Evolutionary conservation across 2,329 filamentous ascomycete species (phyloP).

Genomic region (Stemphylium lycopersici): DNA sequence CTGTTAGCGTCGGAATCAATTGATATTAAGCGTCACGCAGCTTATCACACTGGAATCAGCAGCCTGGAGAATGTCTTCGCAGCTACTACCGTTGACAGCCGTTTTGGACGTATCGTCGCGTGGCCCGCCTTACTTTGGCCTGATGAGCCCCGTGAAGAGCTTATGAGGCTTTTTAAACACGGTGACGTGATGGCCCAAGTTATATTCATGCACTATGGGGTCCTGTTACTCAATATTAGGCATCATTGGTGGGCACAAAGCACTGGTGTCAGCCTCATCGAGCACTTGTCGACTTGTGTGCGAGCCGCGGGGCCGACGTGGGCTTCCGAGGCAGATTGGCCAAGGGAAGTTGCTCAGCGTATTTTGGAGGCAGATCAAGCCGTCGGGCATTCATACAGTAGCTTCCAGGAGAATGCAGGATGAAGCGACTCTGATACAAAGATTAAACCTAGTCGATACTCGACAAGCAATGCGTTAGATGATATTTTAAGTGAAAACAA

Average conservation of each 20-base stretch:
- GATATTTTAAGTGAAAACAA: no score
- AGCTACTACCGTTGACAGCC: neutral
- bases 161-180: constrained; percentile 11
- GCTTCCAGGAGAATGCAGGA: no score
- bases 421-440: no score
- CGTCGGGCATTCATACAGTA: no score
- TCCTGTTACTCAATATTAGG: constrained; percentile 10
- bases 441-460: no score
- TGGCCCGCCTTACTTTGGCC: constrained; percentile 8
- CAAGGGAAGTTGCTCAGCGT: no score
- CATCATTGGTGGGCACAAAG: constrained; percentile 13
- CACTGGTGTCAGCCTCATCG: neutral
- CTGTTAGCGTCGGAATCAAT: neutral
- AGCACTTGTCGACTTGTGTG: no score
- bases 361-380: no score
- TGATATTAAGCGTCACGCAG: neutral
- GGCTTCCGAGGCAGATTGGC: no score
- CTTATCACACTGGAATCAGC: neutral
- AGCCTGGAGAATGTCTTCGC: neutral
- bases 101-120: constrained; percentile 2
- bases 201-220: constrained; percentile 17
- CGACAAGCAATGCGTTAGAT: no score
- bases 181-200: constrained; percentile 13
- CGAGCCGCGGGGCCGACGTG: no score
- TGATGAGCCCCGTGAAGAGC: neutral